These are phyloP conservation scores for Leccinum truebloodii DNA, from an alignment of 768 basidiomycete species.

Conservation along the genomic window DNA sequence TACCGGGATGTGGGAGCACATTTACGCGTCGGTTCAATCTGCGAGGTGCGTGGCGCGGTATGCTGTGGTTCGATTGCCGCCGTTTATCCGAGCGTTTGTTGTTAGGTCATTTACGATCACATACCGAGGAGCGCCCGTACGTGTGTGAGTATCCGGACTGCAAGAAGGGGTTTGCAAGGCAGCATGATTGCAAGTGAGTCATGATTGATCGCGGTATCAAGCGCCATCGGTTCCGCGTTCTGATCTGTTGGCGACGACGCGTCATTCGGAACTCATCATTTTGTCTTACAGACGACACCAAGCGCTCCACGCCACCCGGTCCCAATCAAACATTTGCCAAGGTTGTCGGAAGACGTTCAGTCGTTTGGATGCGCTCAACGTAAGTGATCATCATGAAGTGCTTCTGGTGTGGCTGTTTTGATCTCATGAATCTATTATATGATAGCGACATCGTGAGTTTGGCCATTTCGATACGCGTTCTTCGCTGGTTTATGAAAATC, in stretches of 20 bases:
- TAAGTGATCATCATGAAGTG: slow-evolving; percentile 49
- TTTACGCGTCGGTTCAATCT: slow-evolving; percentile 93
- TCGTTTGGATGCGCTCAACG: slow-evolving; percentile 90
- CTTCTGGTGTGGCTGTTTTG: slow-evolving; percentile 26
- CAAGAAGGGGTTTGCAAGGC: slow-evolving; percentile 91
- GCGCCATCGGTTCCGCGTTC: background rate
- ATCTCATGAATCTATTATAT: slow-evolving; percentile 29
- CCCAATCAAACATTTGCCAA: slow-evolving; percentile 82
- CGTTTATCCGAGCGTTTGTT: slow-evolving; percentile 5
- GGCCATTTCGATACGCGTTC: slow-evolving; percentile 22
- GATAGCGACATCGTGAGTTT: slow-evolving; percentile 75
- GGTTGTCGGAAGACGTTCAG: slow-evolving; percentile 96
- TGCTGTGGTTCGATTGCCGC: slow-evolving; percentile 5
- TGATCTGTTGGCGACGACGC: background rate
- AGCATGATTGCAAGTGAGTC: slow-evolving; percentile 95
- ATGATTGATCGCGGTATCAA: slow-evolving; percentile 9
- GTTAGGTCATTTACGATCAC: slow-evolving; percentile 87
- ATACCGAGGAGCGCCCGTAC: slow-evolving; percentile 94
- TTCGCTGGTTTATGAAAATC: slow-evolving; percentile 26
- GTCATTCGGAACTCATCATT: slow-evolving; percentile 10
- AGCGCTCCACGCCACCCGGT: slow-evolving; percentile 82
- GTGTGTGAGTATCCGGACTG: slow-evolving; percentile 93
- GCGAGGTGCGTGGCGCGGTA: slow-evolving; percentile 51
- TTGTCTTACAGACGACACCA: slow-evolving; percentile 70
- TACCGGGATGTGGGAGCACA: slow-evolving; percentile 95